Conservation (phyloP, 768 basidiomycete genomes). For the Antrodiella citrinella region DNA sequence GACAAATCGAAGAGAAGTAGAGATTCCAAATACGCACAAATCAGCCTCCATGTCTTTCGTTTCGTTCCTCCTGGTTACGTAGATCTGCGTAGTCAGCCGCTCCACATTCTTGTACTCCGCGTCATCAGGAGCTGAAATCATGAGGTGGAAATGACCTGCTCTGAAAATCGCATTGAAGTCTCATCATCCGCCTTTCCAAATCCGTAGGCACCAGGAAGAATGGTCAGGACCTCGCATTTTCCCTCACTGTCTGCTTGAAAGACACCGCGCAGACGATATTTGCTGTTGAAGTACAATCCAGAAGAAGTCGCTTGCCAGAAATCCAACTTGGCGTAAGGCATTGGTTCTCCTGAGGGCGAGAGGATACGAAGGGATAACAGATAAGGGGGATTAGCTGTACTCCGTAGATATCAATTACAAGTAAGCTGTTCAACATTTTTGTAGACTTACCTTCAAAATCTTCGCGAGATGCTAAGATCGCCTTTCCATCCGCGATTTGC, state of each 20-base stretch:
- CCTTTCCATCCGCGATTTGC: background rate
- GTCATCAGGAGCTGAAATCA: background rate
- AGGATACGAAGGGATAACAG: background rate
- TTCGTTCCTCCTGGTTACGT: background rate
- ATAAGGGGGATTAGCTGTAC: background rate
- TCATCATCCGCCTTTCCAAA: background rate
- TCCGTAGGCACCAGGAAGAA: background rate
- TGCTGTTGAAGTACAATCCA: background rate
- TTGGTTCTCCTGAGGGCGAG: background rate
- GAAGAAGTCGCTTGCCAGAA: background rate
- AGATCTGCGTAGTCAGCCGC: background rate
- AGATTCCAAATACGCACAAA: background rate
- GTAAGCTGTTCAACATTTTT: no score
- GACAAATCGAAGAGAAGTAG: background rate
- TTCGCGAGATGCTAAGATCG: background rate
- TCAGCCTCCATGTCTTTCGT: background rate
- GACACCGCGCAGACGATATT: background rate
- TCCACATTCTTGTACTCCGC: background rate
- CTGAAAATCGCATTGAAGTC: background rate
- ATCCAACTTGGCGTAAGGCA: background rate
- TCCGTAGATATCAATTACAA: no score
- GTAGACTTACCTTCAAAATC: background rate
- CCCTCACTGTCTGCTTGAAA: background rate
- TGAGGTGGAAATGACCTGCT: constrained; percentile 1
- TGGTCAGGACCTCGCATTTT: background rate